A percentile compares a stretch with the other conserved stretches of the same genome.
phyloP scores from a whole-genome alignment of 2,329 filamentous ascomycete species.

The Scleromitrula shiraiana region DNA sequence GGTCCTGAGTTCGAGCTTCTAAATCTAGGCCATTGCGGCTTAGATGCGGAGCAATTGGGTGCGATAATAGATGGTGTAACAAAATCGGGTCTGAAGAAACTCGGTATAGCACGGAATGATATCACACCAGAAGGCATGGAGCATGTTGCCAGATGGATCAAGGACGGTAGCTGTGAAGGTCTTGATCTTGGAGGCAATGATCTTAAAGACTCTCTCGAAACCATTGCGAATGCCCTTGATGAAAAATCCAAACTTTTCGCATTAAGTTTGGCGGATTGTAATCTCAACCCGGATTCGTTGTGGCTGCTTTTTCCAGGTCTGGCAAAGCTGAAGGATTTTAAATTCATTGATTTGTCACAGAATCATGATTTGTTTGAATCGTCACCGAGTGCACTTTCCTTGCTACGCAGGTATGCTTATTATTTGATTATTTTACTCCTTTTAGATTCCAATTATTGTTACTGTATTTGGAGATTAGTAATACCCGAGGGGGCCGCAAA shows the following conservation, averaged over 20 bases:
- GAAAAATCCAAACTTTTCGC: slow-evolving; percentile 61
- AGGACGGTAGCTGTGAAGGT: slow-evolving; percentile 71
- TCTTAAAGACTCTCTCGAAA: slow-evolving; percentile 46
- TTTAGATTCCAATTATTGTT: not conserved
- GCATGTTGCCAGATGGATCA: slow-evolving; percentile 69
- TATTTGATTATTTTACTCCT: slow-evolving; percentile 11
- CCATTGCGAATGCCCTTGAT: slow-evolving; percentile 44
- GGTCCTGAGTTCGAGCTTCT: slow-evolving; percentile 73
- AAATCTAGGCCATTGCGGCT: slow-evolving; percentile 70
- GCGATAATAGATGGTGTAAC: slow-evolving; percentile 76
- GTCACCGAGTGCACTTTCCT: slow-evolving; percentile 62
- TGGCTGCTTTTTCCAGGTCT: slow-evolving; percentile 69
- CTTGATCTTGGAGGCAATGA: slow-evolving; percentile 87
- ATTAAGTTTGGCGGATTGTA: slow-evolving; percentile 79
- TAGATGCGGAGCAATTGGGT: slow-evolving; percentile 63
- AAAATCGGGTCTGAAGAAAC: slow-evolving; percentile 65
- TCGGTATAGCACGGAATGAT: slow-evolving; percentile 77
- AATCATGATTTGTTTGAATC: slow-evolving; percentile 73
- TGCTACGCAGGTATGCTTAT: slow-evolving; percentile 60
- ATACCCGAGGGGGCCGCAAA: not conserved
- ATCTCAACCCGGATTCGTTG: slow-evolving; percentile 64
- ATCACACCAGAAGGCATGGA: slow-evolving; percentile 66
- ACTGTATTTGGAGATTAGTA: not conserved
- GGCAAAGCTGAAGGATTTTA: slow-evolving; percentile 60
- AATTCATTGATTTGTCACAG: slow-evolving; percentile 87